A percentile compares a stretch with the other conserved stretches of the same genome.
Conservation (phyloP, 2,329 filamentous ascomycete genomes). For the Xenosphaeropsis pyriputrescens region DNA sequence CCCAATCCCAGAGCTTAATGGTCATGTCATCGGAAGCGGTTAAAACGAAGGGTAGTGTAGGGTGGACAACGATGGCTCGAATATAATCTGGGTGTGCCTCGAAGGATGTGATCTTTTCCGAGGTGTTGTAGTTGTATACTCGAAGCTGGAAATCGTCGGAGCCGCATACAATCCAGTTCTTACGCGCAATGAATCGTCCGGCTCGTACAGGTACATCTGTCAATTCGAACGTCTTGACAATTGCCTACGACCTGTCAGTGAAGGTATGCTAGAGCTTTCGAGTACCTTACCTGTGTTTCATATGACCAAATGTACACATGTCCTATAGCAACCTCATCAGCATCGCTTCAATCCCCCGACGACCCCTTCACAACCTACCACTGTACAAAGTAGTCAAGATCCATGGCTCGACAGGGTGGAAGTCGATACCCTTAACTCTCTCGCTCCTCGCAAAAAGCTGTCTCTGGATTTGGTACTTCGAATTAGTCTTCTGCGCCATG, state of each 20-base stretch:
- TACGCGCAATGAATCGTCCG: conserved; percentile 88
- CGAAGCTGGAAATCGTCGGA: conserved; percentile 80
- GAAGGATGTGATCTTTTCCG: conserved; percentile 93
- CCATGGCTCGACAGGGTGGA: conserved; percentile 95
- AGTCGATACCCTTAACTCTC: conserved; percentile 95
- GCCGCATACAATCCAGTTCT: conserved; percentile 98
- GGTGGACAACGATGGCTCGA: conserved; percentile 88
- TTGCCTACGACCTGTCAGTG: conserved; percentile 35
- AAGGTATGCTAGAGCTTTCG: too few relatives aligned
- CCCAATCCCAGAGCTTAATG: conserved; percentile 98
- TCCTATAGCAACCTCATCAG: conserved; percentile 35
- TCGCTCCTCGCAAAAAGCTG: conserved; percentile 81
- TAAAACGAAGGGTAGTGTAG: conserved; percentile 86
- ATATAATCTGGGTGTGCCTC: conserved; percentile 98
- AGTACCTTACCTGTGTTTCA: conserved; percentile 55
- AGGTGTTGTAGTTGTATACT: conserved; percentile 99
- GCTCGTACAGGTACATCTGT: conserved; percentile 96
- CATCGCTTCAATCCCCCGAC: conserved; percentile 2
- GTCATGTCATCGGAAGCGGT: conserved; percentile 98
- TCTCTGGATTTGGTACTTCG: conserved; percentile 36
- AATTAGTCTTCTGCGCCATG: conserved; percentile 3
- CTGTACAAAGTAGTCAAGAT: conserved; percentile 92
- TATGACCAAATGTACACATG: conserved; percentile 99
- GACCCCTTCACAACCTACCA: conserved; percentile 38
- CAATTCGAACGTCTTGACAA: conserved; percentile 97